These are phyloP conservation scores for Trametes villosa DNA, from an alignment of 768 basidiomycete genomes.

Conservation along the genomic window DNA sequence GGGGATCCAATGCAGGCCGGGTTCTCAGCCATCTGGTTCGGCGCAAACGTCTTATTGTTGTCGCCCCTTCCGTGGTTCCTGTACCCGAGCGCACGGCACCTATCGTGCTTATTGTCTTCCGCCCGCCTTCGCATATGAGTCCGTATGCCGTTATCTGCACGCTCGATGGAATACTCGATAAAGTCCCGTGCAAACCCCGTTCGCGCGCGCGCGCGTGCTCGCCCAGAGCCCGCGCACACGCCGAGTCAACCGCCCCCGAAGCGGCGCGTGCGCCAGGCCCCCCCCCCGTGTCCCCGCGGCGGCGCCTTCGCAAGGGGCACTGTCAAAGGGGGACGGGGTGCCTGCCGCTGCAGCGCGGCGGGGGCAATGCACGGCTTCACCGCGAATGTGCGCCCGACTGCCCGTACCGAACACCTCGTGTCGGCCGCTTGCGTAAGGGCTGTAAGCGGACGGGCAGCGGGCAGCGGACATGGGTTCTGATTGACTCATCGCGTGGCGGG, in stretches of 20 bases:
- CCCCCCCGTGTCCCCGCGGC: background rate
- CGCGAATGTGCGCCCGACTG: constrained; percentile 12
- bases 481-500: constrained; percentile 20
- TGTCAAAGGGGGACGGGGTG: constrained; percentile 13
- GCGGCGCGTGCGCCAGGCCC: constrained; percentile 14
- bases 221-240: constrained; percentile 22
- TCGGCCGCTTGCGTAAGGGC: constrained; percentile 19
- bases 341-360: constrained; percentile 3
- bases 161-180: constrained; percentile 26
- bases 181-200: constrained; percentile 29
- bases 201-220: constrained; percentile 26
- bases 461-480: constrained; percentile 10
- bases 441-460: constrained; percentile 17
- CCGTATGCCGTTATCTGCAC: constrained; percentile 31
- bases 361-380: constrained; percentile 3
- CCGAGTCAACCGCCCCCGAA: constrained; percentile 26
- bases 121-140: constrained; percentile 26
- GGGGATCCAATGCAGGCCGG: constrained; percentile 28
- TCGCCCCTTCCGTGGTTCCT: constrained; percentile 23
- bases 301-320: background rate
- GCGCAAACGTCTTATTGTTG: constrained; percentile 31
- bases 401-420: constrained; percentile 24
- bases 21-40: constrained; percentile 26
- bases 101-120: constrained; percentile 30
- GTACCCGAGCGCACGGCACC: constrained; percentile 28